Conservation (phyloP, 306 rosid species). For the Biancaea sappan region DNA sequence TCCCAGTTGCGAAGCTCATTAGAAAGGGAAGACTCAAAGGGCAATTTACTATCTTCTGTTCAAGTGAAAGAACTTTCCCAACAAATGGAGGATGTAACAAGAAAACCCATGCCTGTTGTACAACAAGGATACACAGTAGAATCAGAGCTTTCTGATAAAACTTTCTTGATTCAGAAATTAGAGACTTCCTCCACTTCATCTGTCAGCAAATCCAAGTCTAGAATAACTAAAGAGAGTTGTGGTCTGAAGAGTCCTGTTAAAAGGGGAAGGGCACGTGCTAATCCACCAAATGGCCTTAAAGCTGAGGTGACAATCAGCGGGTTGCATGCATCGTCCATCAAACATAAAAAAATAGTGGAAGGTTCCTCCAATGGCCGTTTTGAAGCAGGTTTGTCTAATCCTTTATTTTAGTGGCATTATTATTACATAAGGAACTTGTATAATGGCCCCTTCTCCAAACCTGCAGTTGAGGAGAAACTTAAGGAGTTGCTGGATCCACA, state of each 20-base stretch:
- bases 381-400: conserved; percentile 80
- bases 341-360: conserved; percentile 65
- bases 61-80: conserved; percentile 53
- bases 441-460: conserved; percentile 38
- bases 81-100: conserved; percentile 57
- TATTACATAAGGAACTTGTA: conserved; percentile 27
- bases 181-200: conserved; percentile 40
- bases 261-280: conserved; percentile 58
- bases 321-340: conserved; percentile 52
- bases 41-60: conserved; percentile 42
- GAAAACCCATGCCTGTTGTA: conserved; percentile 43
- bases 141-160: conserved; percentile 45
- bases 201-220: conserved; percentile 50
- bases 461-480: conserved; percentile 95
- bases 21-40: conserved; percentile 50
- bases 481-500: conserved; percentile 85
- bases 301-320: conserved; percentile 48
- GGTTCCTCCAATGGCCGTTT: conserved; percentile 64
- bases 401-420: conserved; percentile 28
- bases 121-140: conserved; percentile 44
- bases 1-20: conserved; percentile 49
- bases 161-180: conserved; percentile 36
- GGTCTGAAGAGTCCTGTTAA: conserved; percentile 49
- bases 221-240: conserved; percentile 48
- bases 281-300: conserved; percentile 45